These are phyloP conservation scores for Pleodorina starrii DNA, from an alignment of 139 green algal species.

Conservation along the genomic window DNA sequence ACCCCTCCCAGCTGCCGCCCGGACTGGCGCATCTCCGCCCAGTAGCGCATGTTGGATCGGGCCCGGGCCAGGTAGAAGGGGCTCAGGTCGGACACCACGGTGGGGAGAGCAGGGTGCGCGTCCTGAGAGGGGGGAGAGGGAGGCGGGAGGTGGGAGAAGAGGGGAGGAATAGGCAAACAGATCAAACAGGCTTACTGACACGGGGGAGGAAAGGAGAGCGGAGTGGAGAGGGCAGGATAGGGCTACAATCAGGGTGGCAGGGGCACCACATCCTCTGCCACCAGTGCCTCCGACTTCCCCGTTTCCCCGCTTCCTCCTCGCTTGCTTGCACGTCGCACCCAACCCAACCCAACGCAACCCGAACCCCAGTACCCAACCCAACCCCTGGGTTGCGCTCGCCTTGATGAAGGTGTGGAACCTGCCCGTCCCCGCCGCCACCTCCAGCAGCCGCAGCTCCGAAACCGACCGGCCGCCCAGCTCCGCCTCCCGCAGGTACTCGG, in stretches of 20 bases:
- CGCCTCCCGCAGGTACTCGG: conserved; percentile 41
- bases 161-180: too few species aligned
- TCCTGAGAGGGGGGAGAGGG: conserved; percentile 36
- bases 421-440: conserved; percentile 90
- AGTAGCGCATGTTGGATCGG: conserved; percentile 77
- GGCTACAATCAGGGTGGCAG: too few species aligned
- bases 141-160: too few species aligned
- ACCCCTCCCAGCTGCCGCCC: conserved; percentile 63
- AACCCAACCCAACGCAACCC: too few species aligned
- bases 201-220: too few species aligned
- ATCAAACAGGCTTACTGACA: too few species aligned
- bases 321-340: too few species aligned
- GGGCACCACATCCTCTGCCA: too few species aligned
- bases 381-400: too few species aligned
- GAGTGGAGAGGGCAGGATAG: too few species aligned
- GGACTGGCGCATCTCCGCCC: conserved; percentile 65
- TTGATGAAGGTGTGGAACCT: conserved; percentile 92
- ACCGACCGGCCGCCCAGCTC: background rate
- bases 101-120: conserved; percentile 58
- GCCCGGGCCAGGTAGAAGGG: conserved; percentile 90
- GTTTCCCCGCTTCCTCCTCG: too few species aligned
- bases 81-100: conserved; percentile 81
- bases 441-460: conserved; percentile 70
- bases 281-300: background rate
- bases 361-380: too few species aligned